phyloP scores from a whole-genome alignment of 2,329 filamentous ascomycete genomes.

The Cladosporium colombiae region DNA sequence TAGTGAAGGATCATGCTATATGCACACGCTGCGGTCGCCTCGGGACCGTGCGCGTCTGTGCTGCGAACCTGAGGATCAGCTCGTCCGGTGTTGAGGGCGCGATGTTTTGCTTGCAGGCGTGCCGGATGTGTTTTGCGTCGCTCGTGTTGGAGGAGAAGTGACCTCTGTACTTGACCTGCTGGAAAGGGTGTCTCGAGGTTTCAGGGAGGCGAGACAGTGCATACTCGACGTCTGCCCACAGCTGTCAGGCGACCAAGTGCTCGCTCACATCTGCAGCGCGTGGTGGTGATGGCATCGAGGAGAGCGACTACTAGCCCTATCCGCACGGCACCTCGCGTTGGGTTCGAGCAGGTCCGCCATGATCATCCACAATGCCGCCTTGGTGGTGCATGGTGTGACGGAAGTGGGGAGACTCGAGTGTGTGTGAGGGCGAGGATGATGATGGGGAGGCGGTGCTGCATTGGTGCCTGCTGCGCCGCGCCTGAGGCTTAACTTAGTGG shows the following conservation, averaged over 20 bases:
- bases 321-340: not conserved
- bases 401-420: not conserved
- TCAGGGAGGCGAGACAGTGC: constrained; percentile 6
- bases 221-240: not conserved
- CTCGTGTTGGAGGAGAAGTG: not conserved
- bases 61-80: constrained; percentile 9
- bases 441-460: constrained; percentile 5
- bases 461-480: constrained; percentile 3
- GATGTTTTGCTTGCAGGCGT: not conserved
- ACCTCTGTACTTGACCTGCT: not conserved
- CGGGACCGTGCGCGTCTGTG: constrained; percentile 5
- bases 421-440: not conserved
- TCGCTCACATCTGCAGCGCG: not conserved
- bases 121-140: not conserved
- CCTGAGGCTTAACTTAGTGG: constrained; percentile 4
- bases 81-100: not conserved
- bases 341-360: not conserved
- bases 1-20: constrained; percentile 13
- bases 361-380: not conserved
- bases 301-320: not conserved
- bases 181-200: not conserved
- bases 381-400: not conserved
- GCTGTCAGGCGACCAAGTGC: not conserved
- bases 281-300: not conserved
- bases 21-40: constrained; percentile 5